These are phyloP conservation scores for Linaria vulgaris DNA, from an alignment of 257 asterid species.

Conservation along the genomic window DNA sequence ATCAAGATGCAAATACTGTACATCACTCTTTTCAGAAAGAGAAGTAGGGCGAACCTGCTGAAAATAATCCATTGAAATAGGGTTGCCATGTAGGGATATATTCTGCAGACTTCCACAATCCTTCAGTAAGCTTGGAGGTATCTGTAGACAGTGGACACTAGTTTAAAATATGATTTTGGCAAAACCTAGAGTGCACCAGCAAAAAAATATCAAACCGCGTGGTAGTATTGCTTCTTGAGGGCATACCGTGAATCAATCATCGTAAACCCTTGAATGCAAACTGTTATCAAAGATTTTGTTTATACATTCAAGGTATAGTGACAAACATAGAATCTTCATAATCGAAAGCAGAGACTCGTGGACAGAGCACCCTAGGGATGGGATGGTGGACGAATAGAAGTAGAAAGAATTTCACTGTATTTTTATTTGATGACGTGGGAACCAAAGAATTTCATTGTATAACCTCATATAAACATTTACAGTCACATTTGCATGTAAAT, in stretches of 20 bases:
- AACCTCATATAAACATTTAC: too few relatives aligned
- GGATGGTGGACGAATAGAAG: too few relatives aligned
- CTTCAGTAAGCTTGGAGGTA: constrained; percentile 70
- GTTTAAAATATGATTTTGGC: not conserved
- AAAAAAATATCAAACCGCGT: constrained; percentile 2
- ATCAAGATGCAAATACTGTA: not conserved
- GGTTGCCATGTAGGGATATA: constrained; percentile 86
- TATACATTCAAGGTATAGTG: too few relatives aligned
- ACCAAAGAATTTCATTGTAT: too few relatives aligned
- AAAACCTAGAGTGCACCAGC: constrained; percentile 20
- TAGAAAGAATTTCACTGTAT: too few relatives aligned
- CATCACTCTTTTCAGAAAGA: not conserved
- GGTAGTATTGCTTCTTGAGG: not conserved
- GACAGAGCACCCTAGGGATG: too few relatives aligned
- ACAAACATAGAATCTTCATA: too few relatives aligned
- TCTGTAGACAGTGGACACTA: constrained; percentile 39
- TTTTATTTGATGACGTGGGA: too few relatives aligned
- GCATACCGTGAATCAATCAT: not conserved
- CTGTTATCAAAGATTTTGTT: not conserved
- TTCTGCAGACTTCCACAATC: constrained; percentile 87
- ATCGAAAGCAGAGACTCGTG: too few relatives aligned
- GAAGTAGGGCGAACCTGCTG: constrained; percentile 54
- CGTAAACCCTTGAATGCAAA: constrained; percentile 1
- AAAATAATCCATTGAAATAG: constrained; percentile 88
- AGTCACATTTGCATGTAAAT: too few relatives aligned